Conservation (phyloP, 163 green algal genomes). For the Scenedesmus sp. region DNA sequence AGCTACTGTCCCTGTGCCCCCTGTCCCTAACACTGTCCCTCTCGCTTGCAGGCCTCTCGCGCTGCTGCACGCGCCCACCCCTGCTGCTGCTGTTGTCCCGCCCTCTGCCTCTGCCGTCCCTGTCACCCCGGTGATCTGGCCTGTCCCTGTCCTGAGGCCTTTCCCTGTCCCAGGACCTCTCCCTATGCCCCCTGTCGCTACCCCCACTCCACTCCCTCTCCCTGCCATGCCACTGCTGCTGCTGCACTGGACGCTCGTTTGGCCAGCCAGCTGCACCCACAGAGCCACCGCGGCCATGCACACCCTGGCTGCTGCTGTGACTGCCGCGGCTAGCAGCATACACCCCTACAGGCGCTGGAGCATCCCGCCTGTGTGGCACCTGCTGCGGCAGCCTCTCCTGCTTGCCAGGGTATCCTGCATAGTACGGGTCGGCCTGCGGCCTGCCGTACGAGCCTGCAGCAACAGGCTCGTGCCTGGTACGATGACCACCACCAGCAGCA, state of each 20-base stretch:
- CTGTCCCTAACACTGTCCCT: background rate
- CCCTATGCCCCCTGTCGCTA: background rate
- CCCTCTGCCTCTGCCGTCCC: background rate
- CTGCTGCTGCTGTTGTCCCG: background rate
- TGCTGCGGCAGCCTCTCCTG: slow-evolving; percentile 1
- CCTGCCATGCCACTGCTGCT: slow-evolving; percentile 18
- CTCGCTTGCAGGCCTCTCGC: background rate
- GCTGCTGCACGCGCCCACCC: background rate
- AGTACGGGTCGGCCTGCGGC: background rate
- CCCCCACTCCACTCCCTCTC: background rate
- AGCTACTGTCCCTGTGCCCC: background rate
- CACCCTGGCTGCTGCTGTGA: background rate
- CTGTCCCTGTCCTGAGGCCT: background rate
- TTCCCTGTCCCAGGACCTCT: background rate
- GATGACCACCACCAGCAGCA: background rate
- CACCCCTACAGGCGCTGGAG: background rate
- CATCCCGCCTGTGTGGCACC: background rate
- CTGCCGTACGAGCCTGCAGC: background rate
- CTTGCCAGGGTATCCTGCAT: background rate
- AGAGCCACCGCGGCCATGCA: background rate
- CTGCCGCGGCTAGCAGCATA: background rate
- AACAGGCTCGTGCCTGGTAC: background rate
- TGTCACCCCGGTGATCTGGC: background rate
- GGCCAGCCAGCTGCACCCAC: background rate
- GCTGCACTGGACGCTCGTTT: background rate